Percentiles rank a stretch among this genome's conserved stretches.
These are phyloP conservation scores for Populus tomentosa DNA, from an alignment of 441 rosid genomes.

Conservation along the genomic window DNA sequence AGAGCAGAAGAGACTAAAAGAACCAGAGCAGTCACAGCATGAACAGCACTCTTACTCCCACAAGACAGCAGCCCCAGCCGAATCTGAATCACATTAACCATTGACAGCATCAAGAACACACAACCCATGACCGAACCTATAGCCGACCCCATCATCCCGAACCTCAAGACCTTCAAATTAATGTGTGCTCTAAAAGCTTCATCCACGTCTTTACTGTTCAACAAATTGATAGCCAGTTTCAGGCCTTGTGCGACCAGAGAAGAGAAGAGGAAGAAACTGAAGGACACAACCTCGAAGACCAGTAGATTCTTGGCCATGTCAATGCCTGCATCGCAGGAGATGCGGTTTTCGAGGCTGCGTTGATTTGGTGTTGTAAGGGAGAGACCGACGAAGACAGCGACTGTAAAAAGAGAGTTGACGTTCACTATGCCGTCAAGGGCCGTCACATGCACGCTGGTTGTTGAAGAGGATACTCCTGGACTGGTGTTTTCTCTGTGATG, in stretches of 20 bases:
- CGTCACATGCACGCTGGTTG: conserved; percentile 78
- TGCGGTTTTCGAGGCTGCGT: conserved; percentile 6
- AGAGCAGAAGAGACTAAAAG: conserved; percentile 75
- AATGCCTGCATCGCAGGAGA: conserved; percentile 3
- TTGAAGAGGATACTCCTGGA: conserved; percentile 26
- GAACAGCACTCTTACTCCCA: neutral
- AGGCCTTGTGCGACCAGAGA: conserved; percentile 42
- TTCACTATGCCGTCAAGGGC: conserved; percentile 20
- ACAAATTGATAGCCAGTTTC: conserved; percentile 74
- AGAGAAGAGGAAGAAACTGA: conserved; percentile 21
- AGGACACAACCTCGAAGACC: conserved; percentile 17
- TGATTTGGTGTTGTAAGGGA: conserved; percentile 8
- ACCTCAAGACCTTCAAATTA: neutral
- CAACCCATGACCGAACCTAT: conserved; percentile 48
- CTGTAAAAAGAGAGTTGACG: conserved; percentile 23
- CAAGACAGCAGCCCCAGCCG: conserved; percentile 16
- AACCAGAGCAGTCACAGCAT: conserved; percentile 25
- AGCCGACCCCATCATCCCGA: conserved; percentile 24
- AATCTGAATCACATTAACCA: conserved; percentile 26
- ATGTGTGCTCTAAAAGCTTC: neutral
- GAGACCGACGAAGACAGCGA: conserved; percentile 24
- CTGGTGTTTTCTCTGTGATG: conserved; percentile 19
- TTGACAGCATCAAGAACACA: conserved; percentile 20
- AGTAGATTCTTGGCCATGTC: neutral
- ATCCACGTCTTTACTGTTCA: conserved; percentile 24